Percentiles rank a stretch among this genome's conserved stretches.
phyloP scores from a whole-genome alignment of 441 rosid species.

The Pelargonium myrrhifolium region DNA sequence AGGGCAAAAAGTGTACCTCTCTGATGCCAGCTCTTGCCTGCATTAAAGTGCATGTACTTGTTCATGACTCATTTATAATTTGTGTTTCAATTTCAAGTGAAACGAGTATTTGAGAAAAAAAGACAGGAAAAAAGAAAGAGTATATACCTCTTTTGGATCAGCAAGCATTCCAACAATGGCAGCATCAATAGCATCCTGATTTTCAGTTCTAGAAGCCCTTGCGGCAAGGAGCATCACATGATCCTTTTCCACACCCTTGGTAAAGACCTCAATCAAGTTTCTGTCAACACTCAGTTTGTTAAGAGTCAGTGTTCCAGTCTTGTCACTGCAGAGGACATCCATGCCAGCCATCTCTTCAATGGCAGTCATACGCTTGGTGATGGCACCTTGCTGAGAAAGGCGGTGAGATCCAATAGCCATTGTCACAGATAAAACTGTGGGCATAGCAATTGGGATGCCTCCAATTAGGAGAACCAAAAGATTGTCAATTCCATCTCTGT shows the following conservation, averaged over 20 bases:
- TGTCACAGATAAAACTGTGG: slow-evolving; percentile 81
- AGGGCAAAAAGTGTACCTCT: slow-evolving; percentile 88
- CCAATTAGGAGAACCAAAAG: slow-evolving; percentile 90
- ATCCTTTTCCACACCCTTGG: slow-evolving; percentile 53
- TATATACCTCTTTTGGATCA: slow-evolving; percentile 63
- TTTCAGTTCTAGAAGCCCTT: slow-evolving; percentile 63
- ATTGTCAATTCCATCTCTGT: slow-evolving; percentile 82
- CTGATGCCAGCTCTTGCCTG: slow-evolving; percentile 88
- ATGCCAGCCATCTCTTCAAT: slow-evolving; percentile 96
- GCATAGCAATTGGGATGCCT: slow-evolving; percentile 97
- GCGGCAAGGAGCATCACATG: slow-evolving; percentile 60
- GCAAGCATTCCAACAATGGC: slow-evolving; percentile 74
- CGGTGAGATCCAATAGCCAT: slow-evolving; percentile 97
- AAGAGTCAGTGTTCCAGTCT: slow-evolving; percentile 82
- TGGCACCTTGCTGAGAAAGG: slow-evolving; percentile 80
- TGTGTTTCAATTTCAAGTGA: background rate
- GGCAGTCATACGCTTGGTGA: slow-evolving; percentile 93
- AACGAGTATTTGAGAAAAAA: background rate
- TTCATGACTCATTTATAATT: background rate
- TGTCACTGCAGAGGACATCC: slow-evolving; percentile 97
- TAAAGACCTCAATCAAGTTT: slow-evolving; percentile 65
- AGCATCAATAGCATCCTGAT: slow-evolving; percentile 72
- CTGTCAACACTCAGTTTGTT: slow-evolving; percentile 84
- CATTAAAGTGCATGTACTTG: background rate
- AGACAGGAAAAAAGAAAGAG: too few relatives aligned